Conservation (phyloP, 495 filamentous ascomycete species). For the Amphirosellinia nigrospora region DNA sequence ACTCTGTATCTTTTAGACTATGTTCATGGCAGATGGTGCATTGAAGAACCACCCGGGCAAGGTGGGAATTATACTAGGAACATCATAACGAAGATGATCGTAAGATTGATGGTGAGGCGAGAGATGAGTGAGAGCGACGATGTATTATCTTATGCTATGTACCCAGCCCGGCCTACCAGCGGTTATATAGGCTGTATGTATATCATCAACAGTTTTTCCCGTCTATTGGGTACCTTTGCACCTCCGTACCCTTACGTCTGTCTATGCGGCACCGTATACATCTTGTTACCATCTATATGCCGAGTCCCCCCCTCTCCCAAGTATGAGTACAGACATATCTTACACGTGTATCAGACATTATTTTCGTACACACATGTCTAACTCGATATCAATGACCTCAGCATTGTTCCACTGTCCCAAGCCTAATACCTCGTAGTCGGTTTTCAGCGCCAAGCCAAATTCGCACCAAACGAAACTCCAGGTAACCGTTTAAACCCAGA, state of each 20-base stretch:
- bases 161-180: background rate
- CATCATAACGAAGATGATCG: too few relatives aligned
- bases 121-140: background rate
- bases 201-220: background rate
- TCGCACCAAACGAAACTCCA: background rate
- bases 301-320: background rate
- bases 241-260: background rate
- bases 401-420: background rate
- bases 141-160: background rate
- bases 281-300: background rate
- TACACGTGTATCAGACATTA: background rate
- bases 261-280: background rate
- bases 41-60: too few relatives aligned
- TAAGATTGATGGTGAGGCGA: background rate
- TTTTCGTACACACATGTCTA: background rate
- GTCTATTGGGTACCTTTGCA: background rate
- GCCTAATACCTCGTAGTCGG: background rate
- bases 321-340: slow-evolving; percentile 1
- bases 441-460: background rate
- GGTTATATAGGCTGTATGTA: background rate
- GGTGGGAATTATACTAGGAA: too few relatives aligned
- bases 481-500: background rate
- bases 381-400: background rate
- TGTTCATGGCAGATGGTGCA: too few relatives aligned
- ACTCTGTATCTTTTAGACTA: too few relatives aligned